Base-by-base conservation (phyloP, 768 basidiomycete genomes). In the Naganishia onofrii region DNA sequence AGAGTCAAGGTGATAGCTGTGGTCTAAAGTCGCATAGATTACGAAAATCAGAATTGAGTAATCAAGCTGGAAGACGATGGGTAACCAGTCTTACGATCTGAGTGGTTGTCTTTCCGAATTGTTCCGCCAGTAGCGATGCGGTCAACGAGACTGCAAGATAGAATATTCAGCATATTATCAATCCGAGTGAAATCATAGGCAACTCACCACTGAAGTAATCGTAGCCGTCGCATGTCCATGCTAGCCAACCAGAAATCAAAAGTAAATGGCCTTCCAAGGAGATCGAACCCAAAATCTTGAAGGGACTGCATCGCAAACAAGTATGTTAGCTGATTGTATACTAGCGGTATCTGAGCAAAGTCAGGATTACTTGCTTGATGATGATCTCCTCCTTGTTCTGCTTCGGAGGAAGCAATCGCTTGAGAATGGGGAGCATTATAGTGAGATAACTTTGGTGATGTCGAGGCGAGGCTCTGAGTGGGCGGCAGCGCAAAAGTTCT, bases 1-100 rank as follows among this genome's bases (percentile, higher is more conserved):
- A 98, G 84, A 0, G 94, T 96, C 58, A 96, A 84, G 7, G 94
- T 96, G 77, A 98, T 93, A 5, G 91, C 86, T 23, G 88, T 88
- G 57, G 91, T 90, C 21, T 71, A 17, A 15, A 56, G 42, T 44
- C 71, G 3, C 83, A 82, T 0, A 32, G 57, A 17, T 34, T 36
- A 6, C 21, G 28, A 44, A n/a, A 26, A 31, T 29, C 42, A 12
- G 29, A 38, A 63, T 34, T 21, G 19, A n/a, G n/a, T n/a, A n/a
- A n/a, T n/a, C n/a, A n/a, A n/a, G n/a, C n/a, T n/a, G n/a, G n/a
- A n/a, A n/a, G n/a, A n/a, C n/a, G n/a, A n/a, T n/a, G n/a, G n/a
- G n/a, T n/a, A n/a, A n/a, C n/a, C n/a, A n/a, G n/a, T n/a, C 38
- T 60, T 19, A 65, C 56, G 21, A 71, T 66, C 4, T 69, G 66